Percentiles rank a stretch among this genome's conserved stretches.
Conservation (phyloP, 192 early-diverging fungal species). For the Podila clonocystis region DNA sequence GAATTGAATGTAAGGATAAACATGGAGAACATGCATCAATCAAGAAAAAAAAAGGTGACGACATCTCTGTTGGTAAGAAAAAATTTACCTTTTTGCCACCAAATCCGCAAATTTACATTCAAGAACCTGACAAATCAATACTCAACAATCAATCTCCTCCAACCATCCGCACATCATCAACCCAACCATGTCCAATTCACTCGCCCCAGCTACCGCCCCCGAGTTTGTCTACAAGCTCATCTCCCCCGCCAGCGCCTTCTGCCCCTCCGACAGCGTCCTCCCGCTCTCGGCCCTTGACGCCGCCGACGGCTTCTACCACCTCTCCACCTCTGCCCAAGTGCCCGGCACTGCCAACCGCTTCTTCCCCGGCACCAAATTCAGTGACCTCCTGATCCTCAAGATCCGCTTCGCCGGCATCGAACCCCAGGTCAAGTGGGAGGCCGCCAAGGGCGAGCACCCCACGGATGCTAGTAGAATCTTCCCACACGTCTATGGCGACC, state of each 20-base stretch:
- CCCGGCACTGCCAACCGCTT: conserved; percentile 47
- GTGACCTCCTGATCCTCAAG: conserved; percentile 41
- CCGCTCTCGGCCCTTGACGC: conserved; percentile 39
- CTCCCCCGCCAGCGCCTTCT: conserved; percentile 26
- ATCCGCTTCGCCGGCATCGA: conserved; percentile 19
- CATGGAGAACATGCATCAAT: neutral
- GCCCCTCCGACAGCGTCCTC: conserved; percentile 19
- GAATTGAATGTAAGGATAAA: neutral
- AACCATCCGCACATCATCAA: too few species aligned
- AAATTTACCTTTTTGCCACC: neutral
- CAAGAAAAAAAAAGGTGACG: neutral
- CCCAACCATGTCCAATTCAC: conserved; percentile 25
- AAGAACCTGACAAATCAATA: neutral
- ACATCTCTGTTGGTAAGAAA: neutral
- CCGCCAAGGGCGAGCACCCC: conserved; percentile 37
- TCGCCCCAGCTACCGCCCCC: conserved; percentile 19
- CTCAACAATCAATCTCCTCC: too few species aligned
- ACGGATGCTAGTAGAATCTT: conserved; percentile 41
- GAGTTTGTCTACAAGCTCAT: conserved; percentile 46
- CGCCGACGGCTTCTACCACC: conserved; percentile 49
- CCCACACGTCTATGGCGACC: conserved; percentile 46
- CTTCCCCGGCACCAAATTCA: conserved; percentile 31
- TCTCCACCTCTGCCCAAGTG: conserved; percentile 32
- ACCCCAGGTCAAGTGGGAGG: conserved; percentile 40
- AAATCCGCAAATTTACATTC: neutral